phyloP scores from a whole-genome alignment of 495 filamentous ascomycete genomes.

The Trichoderma reesei region DNA sequence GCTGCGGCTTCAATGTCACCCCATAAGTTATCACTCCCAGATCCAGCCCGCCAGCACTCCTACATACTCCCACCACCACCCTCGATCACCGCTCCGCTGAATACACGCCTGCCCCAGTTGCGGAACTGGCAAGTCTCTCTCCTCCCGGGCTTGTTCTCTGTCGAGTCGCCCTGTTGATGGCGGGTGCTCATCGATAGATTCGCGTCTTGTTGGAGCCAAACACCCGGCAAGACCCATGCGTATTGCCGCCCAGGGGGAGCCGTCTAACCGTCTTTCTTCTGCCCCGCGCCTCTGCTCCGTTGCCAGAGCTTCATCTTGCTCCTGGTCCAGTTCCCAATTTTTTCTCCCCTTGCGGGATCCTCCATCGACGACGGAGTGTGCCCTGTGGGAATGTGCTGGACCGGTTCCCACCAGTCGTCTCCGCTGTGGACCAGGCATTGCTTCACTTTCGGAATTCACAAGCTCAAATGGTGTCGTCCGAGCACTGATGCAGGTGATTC shows the following conservation, averaged over 20 bases:
- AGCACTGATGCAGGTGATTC: slow-evolving; percentile 6
- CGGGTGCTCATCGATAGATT: background rate
- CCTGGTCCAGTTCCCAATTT: slow-evolving; percentile 1
- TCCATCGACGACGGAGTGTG: slow-evolving; percentile 2
- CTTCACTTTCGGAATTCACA: background rate
- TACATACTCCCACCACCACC: background rate
- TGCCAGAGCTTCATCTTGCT: slow-evolving; percentile 1
- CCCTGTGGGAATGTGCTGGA: slow-evolving; percentile 7
- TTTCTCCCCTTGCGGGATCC: background rate
- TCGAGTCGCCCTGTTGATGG: background rate
- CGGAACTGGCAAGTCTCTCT: background rate
- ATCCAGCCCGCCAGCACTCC: background rate
- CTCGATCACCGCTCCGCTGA: background rate
- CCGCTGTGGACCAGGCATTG: slow-evolving; percentile 8
- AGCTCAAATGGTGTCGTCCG: slow-evolving; percentile 4
- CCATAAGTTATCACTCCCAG: slow-evolving; percentile 4
- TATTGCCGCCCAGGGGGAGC: slow-evolving; percentile 6
- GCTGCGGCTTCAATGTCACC: background rate
- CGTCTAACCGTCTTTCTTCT: slow-evolving; percentile 7
- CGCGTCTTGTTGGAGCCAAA: background rate
- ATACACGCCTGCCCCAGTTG: background rate
- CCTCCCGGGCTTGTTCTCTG: background rate
- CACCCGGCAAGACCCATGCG: slow-evolving; percentile 3
- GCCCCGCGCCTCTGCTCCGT: slow-evolving; percentile 6
- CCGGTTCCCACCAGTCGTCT: slow-evolving; percentile 5